These are phyloP conservation scores for Candida maltosa DNA, from an alignment of 805 yeast species.

Conservation along the genomic window DNA sequence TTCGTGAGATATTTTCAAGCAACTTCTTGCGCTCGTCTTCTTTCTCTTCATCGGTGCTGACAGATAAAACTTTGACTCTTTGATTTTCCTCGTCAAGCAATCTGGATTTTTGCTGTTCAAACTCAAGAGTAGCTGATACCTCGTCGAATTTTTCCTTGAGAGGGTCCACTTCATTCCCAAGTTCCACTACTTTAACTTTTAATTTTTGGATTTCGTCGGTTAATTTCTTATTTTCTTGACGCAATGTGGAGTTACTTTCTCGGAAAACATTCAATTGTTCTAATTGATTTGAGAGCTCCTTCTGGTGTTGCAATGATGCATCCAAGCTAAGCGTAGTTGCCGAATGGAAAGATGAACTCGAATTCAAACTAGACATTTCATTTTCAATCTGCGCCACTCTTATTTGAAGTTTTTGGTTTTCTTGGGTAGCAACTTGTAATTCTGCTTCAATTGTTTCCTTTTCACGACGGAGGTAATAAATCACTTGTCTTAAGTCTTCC, in stretches of 20 bases:
- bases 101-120: constrained; percentile 10
- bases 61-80: constrained; percentile 12
- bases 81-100: constrained; percentile 17
- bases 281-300: constrained; percentile 48
- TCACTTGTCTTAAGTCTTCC: constrained; percentile 39
- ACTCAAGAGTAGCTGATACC: constrained; percentile 20
- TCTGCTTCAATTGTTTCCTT: constrained; percentile 68
- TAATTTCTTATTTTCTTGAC: constrained; percentile 43
- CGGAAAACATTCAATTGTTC: constrained; percentile 61
- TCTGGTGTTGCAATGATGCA: constrained; percentile 35
- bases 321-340: constrained; percentile 18
- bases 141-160: constrained; percentile 36
- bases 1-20: too few relatives aligned
- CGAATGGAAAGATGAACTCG: constrained; percentile 32
- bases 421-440: constrained; percentile 37
- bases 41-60: not conserved
- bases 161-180: constrained; percentile 40
- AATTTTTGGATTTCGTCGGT: constrained; percentile 26
- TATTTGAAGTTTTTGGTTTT: constrained; percentile 50
- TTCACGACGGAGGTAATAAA: constrained; percentile 66
- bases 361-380: constrained; percentile 46
- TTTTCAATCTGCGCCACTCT: constrained; percentile 43
- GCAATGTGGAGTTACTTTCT: constrained; percentile 64
- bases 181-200: constrained; percentile 32
- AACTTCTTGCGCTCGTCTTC: constrained; percentile 5